Conservation (phyloP, 805 yeast species). For the Saccharomycopsis fibuligera region DNA sequence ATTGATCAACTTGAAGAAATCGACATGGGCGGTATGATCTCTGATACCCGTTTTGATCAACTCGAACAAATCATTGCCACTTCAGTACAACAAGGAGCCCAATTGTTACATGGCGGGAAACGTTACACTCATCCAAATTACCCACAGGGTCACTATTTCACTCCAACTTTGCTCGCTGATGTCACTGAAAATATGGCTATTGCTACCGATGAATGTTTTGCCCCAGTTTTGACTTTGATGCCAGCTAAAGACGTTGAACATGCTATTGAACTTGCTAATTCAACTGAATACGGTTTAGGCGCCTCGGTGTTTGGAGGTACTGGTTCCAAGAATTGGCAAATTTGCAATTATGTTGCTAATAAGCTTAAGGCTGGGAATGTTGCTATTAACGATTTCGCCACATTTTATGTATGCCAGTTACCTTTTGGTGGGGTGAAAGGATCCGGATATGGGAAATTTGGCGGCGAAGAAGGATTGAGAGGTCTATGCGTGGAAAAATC, state of each 20-base stretch:
- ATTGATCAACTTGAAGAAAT: slow-evolving; percentile 86
- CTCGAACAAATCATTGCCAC: slow-evolving; percentile 62
- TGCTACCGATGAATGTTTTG: slow-evolving; percentile 89
- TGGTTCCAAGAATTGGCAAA: slow-evolving; percentile 42
- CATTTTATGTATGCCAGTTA: slow-evolving; percentile 88
- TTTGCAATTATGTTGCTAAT: slow-evolving; percentile 58
- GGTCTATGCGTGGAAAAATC: slow-evolving; percentile 87
- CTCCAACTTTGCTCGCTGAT: slow-evolving; percentile 82
- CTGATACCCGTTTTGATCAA: slow-evolving; percentile 62
- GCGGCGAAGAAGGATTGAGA: slow-evolving; percentile 93
- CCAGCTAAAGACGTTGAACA: slow-evolving; percentile 60
- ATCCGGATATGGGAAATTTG: slow-evolving; percentile 95
- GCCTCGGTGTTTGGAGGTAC: slow-evolving; percentile 86
- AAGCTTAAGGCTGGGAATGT: slow-evolving; percentile 78
- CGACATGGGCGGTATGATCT: slow-evolving; percentile 95
- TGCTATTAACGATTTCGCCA: slow-evolving; percentile 96
- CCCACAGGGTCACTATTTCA: slow-evolving; percentile 91
- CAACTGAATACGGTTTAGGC: slow-evolving; percentile 86
- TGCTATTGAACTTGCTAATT: slow-evolving; percentile 73
- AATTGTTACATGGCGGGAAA: slow-evolving; percentile 72
- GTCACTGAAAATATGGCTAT: slow-evolving; percentile 72
- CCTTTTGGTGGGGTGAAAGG: slow-evolving; percentile 95
- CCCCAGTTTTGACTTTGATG: slow-evolving; percentile 81
- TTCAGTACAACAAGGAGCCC: slow-evolving; percentile 81
- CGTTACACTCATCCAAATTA: slow-evolving; percentile 81